These are phyloP conservation scores for Penicillium sp. DNA, from an alignment of 2,329 filamentous ascomycete genomes.

Conservation along the genomic window DNA sequence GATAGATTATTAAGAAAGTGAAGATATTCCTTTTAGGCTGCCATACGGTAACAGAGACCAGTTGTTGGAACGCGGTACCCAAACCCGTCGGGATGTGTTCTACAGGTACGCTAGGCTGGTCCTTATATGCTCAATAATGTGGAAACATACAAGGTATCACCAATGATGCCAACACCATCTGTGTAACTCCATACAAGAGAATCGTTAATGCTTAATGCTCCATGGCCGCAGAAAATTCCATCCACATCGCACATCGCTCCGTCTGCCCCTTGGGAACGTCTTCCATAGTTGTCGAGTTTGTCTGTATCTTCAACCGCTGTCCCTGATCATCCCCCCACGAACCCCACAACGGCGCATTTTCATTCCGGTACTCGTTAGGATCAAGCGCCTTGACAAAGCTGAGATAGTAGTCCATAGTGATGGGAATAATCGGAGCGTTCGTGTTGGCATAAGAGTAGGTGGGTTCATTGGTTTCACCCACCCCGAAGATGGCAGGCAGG, in stretches of 20 bases:
- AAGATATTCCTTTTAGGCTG: neutral
- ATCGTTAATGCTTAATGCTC: constrained; percentile 17
- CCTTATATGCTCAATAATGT: too few species aligned
- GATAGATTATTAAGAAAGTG: neutral
- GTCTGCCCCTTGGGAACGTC: constrained; percentile 9
- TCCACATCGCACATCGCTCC: constrained; percentile 19
- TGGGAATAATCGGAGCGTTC: constrained; percentile 20
- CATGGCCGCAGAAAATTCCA: constrained; percentile 9
- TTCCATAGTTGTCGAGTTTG: constrained; percentile 21
- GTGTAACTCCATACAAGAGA: neutral
- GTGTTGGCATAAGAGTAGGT: constrained; percentile 30
- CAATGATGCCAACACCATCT: neutral
- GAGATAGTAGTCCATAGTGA: constrained; percentile 25
- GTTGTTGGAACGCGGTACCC: too few species aligned
- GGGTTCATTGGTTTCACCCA: constrained; percentile 12
- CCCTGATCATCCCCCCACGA: constrained; percentile 14
- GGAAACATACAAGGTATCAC: neutral
- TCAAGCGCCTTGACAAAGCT: constrained; percentile 22
- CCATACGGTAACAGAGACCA: too few species aligned
- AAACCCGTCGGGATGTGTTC: too few species aligned
- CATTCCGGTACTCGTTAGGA: constrained; percentile 17
- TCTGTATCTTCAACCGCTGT: constrained; percentile 17
- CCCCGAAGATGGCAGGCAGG: constrained; percentile 26
- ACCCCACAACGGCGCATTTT: constrained; percentile 17
- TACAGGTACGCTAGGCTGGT: too few species aligned